phyloP scores from a whole-genome alignment of 1,284 basidiomycete genomes.

The Tremellales sp. region DNA sequence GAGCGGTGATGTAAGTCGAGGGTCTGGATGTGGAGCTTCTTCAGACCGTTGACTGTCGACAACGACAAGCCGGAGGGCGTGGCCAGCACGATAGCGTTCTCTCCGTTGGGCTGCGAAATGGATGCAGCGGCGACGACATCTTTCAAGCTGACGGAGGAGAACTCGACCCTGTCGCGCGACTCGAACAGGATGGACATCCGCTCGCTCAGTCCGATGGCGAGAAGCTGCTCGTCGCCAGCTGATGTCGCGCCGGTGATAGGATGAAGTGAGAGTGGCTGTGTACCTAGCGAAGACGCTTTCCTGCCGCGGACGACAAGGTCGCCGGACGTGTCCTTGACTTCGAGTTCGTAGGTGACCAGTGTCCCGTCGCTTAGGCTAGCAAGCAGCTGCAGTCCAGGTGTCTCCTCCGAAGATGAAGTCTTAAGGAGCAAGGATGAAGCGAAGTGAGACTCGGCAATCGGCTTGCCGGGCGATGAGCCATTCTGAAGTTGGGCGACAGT shows the following conservation, averaged over 20 bases:
- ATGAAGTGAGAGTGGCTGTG: constrained; percentile 24
- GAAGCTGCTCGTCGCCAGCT: constrained; percentile 26
- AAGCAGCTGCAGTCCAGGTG: constrained; percentile 58
- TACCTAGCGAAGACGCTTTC: constrained; percentile 46
- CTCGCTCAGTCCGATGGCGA: constrained; percentile 38
- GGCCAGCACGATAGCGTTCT: constrained; percentile 59
- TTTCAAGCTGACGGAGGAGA: constrained; percentile 66
- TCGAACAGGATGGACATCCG: constrained; percentile 53
- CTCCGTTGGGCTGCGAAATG: constrained; percentile 54
- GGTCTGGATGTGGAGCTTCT: constrained; percentile 75
- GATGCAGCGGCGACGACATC: constrained; percentile 58
- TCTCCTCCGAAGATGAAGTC: constrained; percentile 5
- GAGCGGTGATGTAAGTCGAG: constrained; percentile 66
- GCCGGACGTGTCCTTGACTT: constrained; percentile 11
- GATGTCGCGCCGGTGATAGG: background rate
- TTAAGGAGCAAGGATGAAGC: constrained; percentile 40
- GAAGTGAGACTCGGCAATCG: constrained; percentile 15
- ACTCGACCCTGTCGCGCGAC: constrained; percentile 61
- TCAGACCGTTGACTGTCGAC: constrained; percentile 63
- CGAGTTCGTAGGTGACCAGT: constrained; percentile 59
- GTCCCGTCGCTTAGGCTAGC: constrained; percentile 77
- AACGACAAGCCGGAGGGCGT: constrained; percentile 59
- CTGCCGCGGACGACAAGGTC: constrained; percentile 41
- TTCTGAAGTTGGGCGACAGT: constrained; percentile 52
- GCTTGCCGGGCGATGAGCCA: constrained; percentile 12